A percentile compares a stretch with the other conserved stretches of the same genome.
Conservation (phyloP, 164 flowering plant species). For the Vitis riparia region DNA sequence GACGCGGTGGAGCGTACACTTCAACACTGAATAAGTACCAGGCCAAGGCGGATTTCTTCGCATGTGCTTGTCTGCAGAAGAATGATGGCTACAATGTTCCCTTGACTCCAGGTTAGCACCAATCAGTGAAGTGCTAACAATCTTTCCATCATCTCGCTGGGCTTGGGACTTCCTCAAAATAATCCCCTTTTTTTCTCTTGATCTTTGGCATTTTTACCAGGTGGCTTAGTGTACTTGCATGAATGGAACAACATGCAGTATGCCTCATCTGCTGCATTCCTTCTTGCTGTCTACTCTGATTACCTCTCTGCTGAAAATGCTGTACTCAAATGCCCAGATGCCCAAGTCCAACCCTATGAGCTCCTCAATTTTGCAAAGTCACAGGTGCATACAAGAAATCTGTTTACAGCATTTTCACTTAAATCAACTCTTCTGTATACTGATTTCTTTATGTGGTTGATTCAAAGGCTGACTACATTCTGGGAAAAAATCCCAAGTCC, state of each 20-base stretch:
- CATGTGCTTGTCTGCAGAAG: slow-evolving; percentile 78
- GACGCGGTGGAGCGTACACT: slow-evolving; percentile 51
- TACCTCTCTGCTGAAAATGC: slow-evolving; percentile 55
- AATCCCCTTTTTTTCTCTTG: not conserved
- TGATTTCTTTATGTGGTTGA: not conserved
- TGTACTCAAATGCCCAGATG: slow-evolving; percentile 62
- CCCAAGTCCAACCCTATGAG: slow-evolving; percentile 44
- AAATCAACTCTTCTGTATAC: too few species aligned
- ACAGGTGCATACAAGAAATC: slow-evolving; percentile 44
- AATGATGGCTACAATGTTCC: slow-evolving; percentile 74
- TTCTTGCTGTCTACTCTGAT: slow-evolving; percentile 73
- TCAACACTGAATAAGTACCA: slow-evolving; percentile 63
- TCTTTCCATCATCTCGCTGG: not conserved
- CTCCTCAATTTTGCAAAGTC: slow-evolving; percentile 73
- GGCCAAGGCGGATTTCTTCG: slow-evolving; percentile 83
- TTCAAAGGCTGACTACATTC: slow-evolving; percentile 80
- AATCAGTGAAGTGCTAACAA: not conserved
- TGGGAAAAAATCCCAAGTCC: slow-evolving; percentile 80
- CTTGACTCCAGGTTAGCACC: slow-evolving; percentile 64
- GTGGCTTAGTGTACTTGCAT: slow-evolving; percentile 64
- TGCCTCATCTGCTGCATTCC: slow-evolving; percentile 73
- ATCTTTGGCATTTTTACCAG: slow-evolving; percentile 22
- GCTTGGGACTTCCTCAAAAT: not conserved
- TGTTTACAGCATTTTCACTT: too few species aligned
- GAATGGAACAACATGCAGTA: slow-evolving; percentile 91